Evolutionary conservation across 2,329 filamentous ascomycete species (phyloP), one percentile per base, ranked within the genome.

Genomic region (Dactylonectria macrodidyma): DNA sequence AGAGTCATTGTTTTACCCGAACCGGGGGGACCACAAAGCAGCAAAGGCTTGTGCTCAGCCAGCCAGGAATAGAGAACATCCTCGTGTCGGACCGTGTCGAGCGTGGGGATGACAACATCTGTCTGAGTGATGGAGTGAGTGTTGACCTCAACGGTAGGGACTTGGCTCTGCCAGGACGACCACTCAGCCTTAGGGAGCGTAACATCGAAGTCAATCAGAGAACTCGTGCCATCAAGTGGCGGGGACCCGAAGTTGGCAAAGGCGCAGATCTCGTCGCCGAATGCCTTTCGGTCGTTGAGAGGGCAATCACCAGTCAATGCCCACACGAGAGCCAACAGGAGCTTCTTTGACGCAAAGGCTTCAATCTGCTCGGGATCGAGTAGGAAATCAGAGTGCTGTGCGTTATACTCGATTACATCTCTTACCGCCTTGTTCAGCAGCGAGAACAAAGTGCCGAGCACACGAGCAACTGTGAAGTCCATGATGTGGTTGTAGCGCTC

Each of bases 1-100:
- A 99, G 86, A 11, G 96, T 99, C 96, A 99, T 99, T 5, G 96
- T 99, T 86, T 99, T 99, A 87, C 96, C 96, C 59, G 96, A 99
- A 84, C 96, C 96, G 66, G 96, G 96, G 78, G 96, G 97, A 81
- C 96, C 97, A 80, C 96, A 99, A 16, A 99, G 92, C 59, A 99
- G 86, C 19, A 99, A 87, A 12, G 97, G 96, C 84, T 99, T 99
- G 80, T 99, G 96, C 81, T 99, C 96, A 16, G 97, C 96, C 51
- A 99, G 90, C 96, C 96, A 99, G 3, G 97, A 99, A 85, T 99
- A 99, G 16, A 99, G 87, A n/a, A 99, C 94, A 82, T 98, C 96
- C 81, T 99, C 96, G 76, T 99, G 96, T 34, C 96, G 94, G 51
- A 99, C 93, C 33, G 97, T 99, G 80, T 99, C 96, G 57, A 99